Evolutionary conservation across 2,329 filamentous ascomycete species (phyloP).

Genomic region (Aspergillus sp.): DNA sequence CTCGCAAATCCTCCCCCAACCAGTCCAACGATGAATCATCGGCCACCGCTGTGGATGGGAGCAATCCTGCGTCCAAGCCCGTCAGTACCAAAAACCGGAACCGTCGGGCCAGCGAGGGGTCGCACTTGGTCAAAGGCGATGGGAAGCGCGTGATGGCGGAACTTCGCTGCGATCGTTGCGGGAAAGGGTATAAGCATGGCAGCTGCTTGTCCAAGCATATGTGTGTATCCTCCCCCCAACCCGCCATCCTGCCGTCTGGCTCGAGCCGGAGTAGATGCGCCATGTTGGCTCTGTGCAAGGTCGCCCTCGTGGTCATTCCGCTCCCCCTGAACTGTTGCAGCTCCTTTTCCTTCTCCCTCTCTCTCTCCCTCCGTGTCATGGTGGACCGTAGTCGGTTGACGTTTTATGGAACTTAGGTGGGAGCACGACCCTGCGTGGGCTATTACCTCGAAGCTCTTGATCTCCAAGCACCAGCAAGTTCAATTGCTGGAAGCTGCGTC

Average conservation of each 20-base stretch:
- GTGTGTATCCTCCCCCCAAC: slow-evolving; percentile 72
- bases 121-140: slow-evolving; percentile 76
- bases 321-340: slow-evolving; percentile 30
- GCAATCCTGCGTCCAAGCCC: slow-evolving; percentile 48
- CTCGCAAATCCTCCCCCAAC: slow-evolving; percentile 41
- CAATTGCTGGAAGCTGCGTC: slow-evolving; percentile 95
- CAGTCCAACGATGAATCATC: slow-evolving; percentile 25
- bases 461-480: slow-evolving; percentile 99
- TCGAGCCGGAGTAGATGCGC: slow-evolving; percentile 41
- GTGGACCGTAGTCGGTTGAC: slow-evolving; percentile 39
- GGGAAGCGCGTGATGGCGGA: slow-evolving; percentile 77
- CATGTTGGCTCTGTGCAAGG: slow-evolving; percentile 40
- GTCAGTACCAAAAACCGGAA: slow-evolving; percentile 55
- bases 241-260: slow-evolving; percentile 46
- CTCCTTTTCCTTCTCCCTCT: slow-evolving; percentile 25
- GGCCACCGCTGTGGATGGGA: slow-evolving; percentile 43
- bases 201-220: slow-evolving; percentile 99
- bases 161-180: slow-evolving; percentile 94
- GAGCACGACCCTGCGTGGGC: slow-evolving; percentile 99
- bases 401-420: slow-evolving; percentile 67
- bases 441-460: slow-evolving; percentile 92
- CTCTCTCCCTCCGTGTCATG: slow-evolving; percentile 12
- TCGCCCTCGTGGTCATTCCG: slow-evolving; percentile 39
- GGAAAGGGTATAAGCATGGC: slow-evolving; percentile 99
- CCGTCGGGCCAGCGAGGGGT: slow-evolving; percentile 78